Conservation (phyloP, 306 rosid species). For the Cicer bijugum region DNA sequence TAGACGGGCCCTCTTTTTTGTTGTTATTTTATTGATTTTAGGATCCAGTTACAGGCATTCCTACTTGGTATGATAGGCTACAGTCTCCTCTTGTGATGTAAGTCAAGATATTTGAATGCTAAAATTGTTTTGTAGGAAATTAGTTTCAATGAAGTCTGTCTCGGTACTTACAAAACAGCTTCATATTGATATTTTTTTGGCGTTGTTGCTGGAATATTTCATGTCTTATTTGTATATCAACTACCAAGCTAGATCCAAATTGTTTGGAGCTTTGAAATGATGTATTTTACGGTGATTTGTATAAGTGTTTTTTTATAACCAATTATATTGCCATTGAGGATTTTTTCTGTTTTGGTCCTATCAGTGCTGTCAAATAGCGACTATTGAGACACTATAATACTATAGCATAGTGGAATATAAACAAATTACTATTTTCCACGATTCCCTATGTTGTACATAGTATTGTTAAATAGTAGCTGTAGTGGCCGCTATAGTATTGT, state of each 20-base stretch:
- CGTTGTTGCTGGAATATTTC: conserved; percentile 27
- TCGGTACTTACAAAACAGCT: too few species aligned
- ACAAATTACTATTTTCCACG: too few species aligned
- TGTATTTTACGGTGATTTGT: conserved; percentile 26
- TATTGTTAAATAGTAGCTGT: too few species aligned
- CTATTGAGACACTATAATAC: too few species aligned
- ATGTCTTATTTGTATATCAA: conserved; percentile 22
- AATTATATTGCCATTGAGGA: conserved; percentile 10
- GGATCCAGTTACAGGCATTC: conserved; percentile 85
- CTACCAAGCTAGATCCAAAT: conserved; percentile 3
- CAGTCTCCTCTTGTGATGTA: conserved; percentile 72
- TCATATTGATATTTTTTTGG: conserved; percentile 29
- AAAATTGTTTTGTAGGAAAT: conserved; percentile 5
- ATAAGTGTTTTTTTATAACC: conserved; percentile 1
- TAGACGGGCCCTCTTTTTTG: neutral
- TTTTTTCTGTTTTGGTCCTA: neutral
- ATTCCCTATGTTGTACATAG: too few species aligned
- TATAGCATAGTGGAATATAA: too few species aligned
- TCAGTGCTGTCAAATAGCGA: too few species aligned
- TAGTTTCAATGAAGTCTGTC: conserved; percentile 14
- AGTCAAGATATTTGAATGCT: conserved; percentile 42
- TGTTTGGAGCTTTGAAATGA: conserved; percentile 19
- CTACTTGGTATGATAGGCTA: conserved; percentile 73
- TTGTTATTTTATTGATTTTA: conserved; percentile 45
- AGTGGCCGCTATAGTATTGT: too few species aligned